Percentiles rank a stretch among this genome's conserved stretches.
phyloP scores from a whole-genome alignment of 768 basidiomycete genomes.

The Suillus spraguei region DNA sequence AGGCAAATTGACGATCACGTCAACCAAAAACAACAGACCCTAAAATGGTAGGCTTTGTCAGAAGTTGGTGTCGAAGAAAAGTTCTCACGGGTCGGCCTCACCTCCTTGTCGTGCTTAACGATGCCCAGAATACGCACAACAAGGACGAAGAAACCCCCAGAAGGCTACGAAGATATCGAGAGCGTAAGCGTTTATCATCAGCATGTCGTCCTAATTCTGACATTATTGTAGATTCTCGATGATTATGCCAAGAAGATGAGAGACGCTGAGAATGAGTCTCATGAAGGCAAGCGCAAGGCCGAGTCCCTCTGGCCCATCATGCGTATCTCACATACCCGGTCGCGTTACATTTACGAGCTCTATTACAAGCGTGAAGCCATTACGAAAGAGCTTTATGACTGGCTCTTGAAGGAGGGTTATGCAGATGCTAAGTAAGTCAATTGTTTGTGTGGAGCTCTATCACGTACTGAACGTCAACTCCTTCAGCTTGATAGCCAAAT shows the following conservation, averaged over 20 bases:
- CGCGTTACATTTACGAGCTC: constrained; percentile 95
- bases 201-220: constrained; percentile 13
- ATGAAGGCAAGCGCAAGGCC: constrained; percentile 96
- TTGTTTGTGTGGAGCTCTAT: constrained; percentile 2
- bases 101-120: constrained; percentile 24
- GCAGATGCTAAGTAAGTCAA: constrained; percentile 88
- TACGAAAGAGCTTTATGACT: constrained; percentile 91
- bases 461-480: constrained; percentile 12
- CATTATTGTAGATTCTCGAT: constrained; percentile 74
- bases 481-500: constrained; percentile 91
- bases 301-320: constrained; percentile 98
- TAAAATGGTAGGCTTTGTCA: constrained; percentile 19
- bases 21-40: constrained; percentile 11
- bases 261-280: constrained; percentile 97
- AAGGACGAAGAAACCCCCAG: constrained; percentile 92
- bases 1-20: too few relatives aligned
- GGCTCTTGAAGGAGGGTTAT: constrained; percentile 96
- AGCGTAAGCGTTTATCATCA: constrained; percentile 44
- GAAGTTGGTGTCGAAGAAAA: constrained; percentile 9
- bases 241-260: constrained; percentile 99
- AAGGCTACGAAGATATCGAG: constrained; percentile 95
- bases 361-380: constrained; percentile 99
- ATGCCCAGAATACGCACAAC: constrained; percentile 96
- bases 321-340: constrained; percentile 95
- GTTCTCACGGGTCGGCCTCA: constrained; percentile 21